Conservation (phyloP, 345 rosid species). For the Eucalyptus marginata region DNA sequence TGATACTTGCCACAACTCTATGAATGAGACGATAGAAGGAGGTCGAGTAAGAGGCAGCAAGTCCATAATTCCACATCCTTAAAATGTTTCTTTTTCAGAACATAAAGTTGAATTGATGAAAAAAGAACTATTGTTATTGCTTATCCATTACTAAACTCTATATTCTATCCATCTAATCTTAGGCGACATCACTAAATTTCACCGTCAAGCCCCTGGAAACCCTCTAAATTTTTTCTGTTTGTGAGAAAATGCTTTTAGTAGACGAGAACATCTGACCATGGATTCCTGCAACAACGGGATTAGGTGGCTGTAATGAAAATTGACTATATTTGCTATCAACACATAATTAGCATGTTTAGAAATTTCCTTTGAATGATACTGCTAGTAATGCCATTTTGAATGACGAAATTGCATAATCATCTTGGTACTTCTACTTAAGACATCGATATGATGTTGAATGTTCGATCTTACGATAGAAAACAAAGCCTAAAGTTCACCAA, state of each 20-base stretch:
- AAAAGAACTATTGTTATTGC: neutral
- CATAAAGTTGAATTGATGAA: neutral
- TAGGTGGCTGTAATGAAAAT: neutral
- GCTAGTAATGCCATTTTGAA: neutral
- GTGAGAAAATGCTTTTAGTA: neutral
- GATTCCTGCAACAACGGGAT: no score
- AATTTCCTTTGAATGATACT: neutral
- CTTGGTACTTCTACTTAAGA: neutral
- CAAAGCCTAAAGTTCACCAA: no score
- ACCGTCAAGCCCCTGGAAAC: neutral
- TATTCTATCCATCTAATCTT: neutral
- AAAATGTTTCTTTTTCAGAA: no score
- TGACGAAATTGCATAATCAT: neutral
- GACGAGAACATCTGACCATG: neutral
- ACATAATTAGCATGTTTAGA: neutral
- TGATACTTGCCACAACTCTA: neutral
- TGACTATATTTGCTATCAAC: neutral
- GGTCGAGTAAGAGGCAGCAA: no score
- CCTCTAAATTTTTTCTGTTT: rapidly evolving
- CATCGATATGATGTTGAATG: neutral
- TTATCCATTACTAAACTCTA: neutral
- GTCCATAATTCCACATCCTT: no score
- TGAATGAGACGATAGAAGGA: no score
- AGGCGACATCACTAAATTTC: neutral
- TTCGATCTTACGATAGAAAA: no score